phyloP scores from a whole-genome alignment of 208 protist species.

The Tritrichomonas foetus region DNA sequence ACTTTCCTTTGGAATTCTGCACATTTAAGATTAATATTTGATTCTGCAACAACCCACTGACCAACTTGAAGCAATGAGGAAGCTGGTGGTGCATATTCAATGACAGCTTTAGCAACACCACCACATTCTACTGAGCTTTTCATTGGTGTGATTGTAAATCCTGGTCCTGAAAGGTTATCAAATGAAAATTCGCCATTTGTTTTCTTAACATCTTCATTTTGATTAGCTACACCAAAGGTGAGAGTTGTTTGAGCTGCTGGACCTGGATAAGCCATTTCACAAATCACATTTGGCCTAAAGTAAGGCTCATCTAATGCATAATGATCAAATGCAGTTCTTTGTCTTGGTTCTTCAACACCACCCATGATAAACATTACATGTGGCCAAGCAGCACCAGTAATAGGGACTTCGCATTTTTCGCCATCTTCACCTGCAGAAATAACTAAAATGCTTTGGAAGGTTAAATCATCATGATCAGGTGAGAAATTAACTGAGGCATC shows the following conservation, averaged over 20 bases:
- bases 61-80: background rate
- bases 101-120: background rate
- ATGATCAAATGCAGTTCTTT: conserved; percentile 34
- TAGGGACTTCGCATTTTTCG: background rate
- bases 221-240: background rate
- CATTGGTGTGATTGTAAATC: background rate
- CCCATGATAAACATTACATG: conserved; percentile 25
- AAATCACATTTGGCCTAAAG: background rate
- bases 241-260: background rate
- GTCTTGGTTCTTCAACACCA: background rate
- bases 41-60: background rate
- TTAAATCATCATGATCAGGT: background rate
- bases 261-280: conserved; percentile 1
- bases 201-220: conserved; percentile 10
- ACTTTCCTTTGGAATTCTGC: background rate
- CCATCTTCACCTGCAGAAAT: conserved; percentile 20
- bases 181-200: conserved; percentile 4
- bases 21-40: background rate
- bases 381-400: background rate
- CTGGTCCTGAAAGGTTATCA: background rate
- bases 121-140: background rate
- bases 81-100: conserved; percentile 11
- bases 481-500: background rate
- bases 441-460: background rate
- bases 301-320: background rate